Evolutionary conservation across 345 rosid species (phyloP).

Genomic region (Eucalyptus curtisii): DNA sequence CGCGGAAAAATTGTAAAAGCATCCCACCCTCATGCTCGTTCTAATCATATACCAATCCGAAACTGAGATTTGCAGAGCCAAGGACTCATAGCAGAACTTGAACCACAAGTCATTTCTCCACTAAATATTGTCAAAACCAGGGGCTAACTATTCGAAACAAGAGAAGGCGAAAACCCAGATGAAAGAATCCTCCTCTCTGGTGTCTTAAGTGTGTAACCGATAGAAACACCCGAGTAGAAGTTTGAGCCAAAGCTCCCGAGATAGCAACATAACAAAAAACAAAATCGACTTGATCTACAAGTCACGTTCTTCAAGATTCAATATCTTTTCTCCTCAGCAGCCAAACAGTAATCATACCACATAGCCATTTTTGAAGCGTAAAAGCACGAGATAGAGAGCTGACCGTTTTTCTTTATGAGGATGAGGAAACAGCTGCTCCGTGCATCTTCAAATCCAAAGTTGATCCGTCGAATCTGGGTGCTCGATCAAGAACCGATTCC

Average conservation of each 20-base stretch:
- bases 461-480: neutral
- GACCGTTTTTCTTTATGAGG: neutral
- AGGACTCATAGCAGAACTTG: neutral
- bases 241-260: neutral
- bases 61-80: neutral
- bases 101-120: neutral
- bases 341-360: neutral
- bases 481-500: neutral
- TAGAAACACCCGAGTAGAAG: neutral
- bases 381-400: neutral
- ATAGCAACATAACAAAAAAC: neutral
- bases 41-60: neutral
- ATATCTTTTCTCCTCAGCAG: neutral
- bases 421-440: neutral
- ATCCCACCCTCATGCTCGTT: neutral
- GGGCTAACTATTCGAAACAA: neutral
- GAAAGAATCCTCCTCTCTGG: neutral
- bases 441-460: conserved; percentile 5
- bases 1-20: neutral
- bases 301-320: neutral
- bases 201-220: neutral
- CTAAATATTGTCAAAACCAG: neutral
- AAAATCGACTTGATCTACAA: neutral
- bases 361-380: neutral
- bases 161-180: neutral